These are phyloP conservation scores for Pugionium dolabratum DNA, from an alignment of 345 rosid species.

Conservation along the genomic window DNA sequence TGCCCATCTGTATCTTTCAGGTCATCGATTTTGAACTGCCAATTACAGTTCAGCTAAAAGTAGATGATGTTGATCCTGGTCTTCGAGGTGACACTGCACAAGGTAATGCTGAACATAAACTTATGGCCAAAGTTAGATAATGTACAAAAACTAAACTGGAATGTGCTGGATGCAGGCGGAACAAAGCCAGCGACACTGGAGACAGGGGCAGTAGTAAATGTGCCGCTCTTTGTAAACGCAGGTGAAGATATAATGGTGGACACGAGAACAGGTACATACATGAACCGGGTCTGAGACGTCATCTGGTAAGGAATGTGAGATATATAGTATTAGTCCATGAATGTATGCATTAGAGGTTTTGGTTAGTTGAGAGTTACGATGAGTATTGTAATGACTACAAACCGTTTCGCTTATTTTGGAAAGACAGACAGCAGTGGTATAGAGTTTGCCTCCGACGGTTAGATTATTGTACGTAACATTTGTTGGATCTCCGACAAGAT, in stretches of 20 bases:
- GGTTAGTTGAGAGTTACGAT: no score
- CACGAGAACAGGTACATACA: conserved; percentile 84
- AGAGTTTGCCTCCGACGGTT: no score
- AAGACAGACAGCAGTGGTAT: no score
- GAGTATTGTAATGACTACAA: no score
- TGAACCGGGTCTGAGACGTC: conserved; percentile 60
- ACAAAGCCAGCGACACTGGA: conserved; percentile 82
- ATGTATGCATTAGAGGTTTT: no score
- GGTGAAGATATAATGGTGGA: conserved; percentile 83
- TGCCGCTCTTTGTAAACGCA: conserved; percentile 71
- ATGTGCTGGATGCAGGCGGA: conserved; percentile 54
- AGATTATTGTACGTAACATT: no score
- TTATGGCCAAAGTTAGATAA: no score
- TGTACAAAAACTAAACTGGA: no score
- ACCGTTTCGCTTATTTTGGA: no score
- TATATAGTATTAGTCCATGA: no score
- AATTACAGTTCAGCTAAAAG: conserved; percentile 62
- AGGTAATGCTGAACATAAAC: conserved; percentile 50
- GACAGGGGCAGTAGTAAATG: conserved; percentile 86
- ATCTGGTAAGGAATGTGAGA: no score
- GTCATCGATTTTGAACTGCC: conserved; percentile 90
- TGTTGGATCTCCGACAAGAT: no score
- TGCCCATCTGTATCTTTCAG: conserved; percentile 36
- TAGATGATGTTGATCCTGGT: conserved; percentile 89
- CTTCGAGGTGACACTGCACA: conserved; percentile 88